A percentile compares a stretch with the other conserved stretches of the same genome.
phyloP scores from a whole-genome alignment of 176 grass and related monocot genomes.

The Calamus simplicifolius region DNA sequence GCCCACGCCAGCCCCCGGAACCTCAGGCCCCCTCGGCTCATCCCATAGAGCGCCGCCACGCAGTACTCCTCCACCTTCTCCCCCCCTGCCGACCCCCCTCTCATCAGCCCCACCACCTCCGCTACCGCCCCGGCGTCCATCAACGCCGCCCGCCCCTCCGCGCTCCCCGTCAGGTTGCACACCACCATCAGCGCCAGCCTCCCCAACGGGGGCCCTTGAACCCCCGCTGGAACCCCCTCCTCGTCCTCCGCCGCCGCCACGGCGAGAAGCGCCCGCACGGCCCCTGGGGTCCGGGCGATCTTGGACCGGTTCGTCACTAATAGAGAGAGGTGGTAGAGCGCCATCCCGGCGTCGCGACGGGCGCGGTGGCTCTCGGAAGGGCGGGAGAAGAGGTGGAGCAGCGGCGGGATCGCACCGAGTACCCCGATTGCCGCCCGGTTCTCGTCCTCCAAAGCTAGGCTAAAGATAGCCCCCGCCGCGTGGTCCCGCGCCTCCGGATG shows the following conservation, averaged over 20 bases:
- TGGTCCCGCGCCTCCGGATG: constrained; percentile 20
- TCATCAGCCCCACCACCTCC: constrained; percentile 33
- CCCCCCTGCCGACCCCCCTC: constrained; percentile 22
- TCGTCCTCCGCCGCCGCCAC: constrained; percentile 19
- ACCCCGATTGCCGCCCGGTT: constrained; percentile 30
- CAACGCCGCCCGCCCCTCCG: constrained; percentile 33
- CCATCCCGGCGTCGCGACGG: constrained; percentile 39
- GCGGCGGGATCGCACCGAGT: constrained; percentile 33
- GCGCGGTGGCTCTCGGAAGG: constrained; percentile 2
- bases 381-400: constrained; percentile 23
- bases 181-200: constrained; percentile 28
- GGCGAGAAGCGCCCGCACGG: constrained; percentile 16
- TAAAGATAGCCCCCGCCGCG: constrained; percentile 27
- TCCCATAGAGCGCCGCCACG: constrained; percentile 47
- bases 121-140: constrained; percentile 29
- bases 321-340: constrained; percentile 42
- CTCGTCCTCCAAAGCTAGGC: constrained; percentile 35
- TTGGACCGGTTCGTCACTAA: constrained; percentile 22
- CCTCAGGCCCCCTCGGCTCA: constrained; percentile 62
- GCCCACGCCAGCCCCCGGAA: constrained; percentile 72
- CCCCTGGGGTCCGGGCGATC: constrained; percentile 13
- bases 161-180: constrained; percentile 29
- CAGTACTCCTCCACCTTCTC: constrained; percentile 78
- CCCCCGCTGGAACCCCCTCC: background rate
- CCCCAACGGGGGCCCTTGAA: background rate